phyloP scores from a whole-genome alignment of 805 yeast species.

The Alloascoidea africana region DNA sequence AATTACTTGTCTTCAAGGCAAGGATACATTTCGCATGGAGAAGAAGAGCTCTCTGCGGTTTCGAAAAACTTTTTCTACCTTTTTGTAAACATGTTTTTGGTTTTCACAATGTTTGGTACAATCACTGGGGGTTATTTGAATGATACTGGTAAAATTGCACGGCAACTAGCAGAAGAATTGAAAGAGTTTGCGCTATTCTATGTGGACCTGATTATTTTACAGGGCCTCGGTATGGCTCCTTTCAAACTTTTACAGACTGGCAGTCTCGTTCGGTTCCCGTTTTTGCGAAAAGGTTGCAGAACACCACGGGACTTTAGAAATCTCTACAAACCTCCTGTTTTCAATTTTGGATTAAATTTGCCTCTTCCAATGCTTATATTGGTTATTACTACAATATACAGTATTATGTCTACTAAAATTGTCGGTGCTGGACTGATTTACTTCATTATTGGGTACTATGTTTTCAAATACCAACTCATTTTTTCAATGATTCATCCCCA shows the following conservation, averaged over 20 bases:
- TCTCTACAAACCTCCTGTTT: slow-evolving; percentile 75
- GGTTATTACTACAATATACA: slow-evolving; percentile 73
- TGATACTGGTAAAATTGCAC: slow-evolving; percentile 83
- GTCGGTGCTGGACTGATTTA: slow-evolving; percentile 73
- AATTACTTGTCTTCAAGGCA: slow-evolving; percentile 72
- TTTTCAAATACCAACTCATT: slow-evolving; percentile 79
- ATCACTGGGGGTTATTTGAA: slow-evolving; percentile 67
- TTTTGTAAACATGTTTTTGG: slow-evolving; percentile 84
- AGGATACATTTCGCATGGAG: slow-evolving; percentile 85
- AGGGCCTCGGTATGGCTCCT: slow-evolving; percentile 84
- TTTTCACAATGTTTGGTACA: slow-evolving; percentile 89
- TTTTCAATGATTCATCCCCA: slow-evolving; percentile 91
- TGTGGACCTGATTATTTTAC: slow-evolving; percentile 50
- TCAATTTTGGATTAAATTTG: slow-evolving; percentile 79
- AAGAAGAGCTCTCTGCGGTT: slow-evolving; percentile 80
- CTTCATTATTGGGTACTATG: slow-evolving; percentile 74
- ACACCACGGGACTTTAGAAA: slow-evolving; percentile 74
- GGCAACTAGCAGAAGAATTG: slow-evolving; percentile 70
- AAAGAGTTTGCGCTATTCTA: slow-evolving; percentile 73
- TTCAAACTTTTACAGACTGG: slow-evolving; percentile 75
- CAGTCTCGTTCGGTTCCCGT: slow-evolving; percentile 58
- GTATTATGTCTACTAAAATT: slow-evolving; percentile 81
- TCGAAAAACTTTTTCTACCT: slow-evolving; percentile 90
- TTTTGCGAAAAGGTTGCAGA: slow-evolving; percentile 44
- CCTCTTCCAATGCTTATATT: slow-evolving; percentile 86